Evolutionary conservation across 192 early-diverging fungal species (phyloP).

Genomic region (Geranomyces variabilis): DNA sequence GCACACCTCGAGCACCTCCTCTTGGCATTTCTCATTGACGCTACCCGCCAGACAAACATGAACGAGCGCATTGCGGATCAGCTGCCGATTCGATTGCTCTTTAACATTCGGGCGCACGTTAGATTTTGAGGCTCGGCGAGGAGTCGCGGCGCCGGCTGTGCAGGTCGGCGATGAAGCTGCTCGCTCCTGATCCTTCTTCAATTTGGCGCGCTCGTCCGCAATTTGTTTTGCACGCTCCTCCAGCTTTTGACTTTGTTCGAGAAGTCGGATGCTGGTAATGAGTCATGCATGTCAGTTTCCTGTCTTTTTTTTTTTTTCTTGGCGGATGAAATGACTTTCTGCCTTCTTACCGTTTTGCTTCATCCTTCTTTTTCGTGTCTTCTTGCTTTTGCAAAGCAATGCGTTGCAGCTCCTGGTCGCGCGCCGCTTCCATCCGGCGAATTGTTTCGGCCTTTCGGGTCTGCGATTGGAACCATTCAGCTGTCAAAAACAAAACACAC

Average conservation of each 20-base stretch:
- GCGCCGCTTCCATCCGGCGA: constrained; percentile 22
- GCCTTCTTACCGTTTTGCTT: constrained; percentile 24
- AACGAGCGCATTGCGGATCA: constrained; percentile 56
- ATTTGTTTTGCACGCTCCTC: constrained; percentile 14
- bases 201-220: constrained; percentile 8
- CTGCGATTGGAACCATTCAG: not conserved
- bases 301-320: too few species aligned
- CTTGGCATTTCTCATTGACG: constrained; percentile 50
- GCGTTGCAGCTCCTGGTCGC: constrained; percentile 2
- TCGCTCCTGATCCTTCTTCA: constrained; percentile 1
- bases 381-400: constrained; percentile 22
- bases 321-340: too few species aligned
- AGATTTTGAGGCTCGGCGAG: not conserved
- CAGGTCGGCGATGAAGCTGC: not conserved
- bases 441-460: constrained; percentile 12
- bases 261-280: not conserved
- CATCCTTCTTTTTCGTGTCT: constrained; percentile 17
- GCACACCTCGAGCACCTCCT: constrained; percentile 53
- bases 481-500: not conserved
- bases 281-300: not conserved
- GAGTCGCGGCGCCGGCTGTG: not conserved
- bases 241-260: constrained; percentile 11
- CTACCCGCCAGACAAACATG: constrained; percentile 59
- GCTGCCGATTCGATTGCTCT: constrained; percentile 47
- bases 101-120: constrained; percentile 2